These are phyloP conservation scores for Podospora pseudoanserina DNA, from an alignment of 495 filamentous ascomycete species.

Conservation along the genomic window DNA sequence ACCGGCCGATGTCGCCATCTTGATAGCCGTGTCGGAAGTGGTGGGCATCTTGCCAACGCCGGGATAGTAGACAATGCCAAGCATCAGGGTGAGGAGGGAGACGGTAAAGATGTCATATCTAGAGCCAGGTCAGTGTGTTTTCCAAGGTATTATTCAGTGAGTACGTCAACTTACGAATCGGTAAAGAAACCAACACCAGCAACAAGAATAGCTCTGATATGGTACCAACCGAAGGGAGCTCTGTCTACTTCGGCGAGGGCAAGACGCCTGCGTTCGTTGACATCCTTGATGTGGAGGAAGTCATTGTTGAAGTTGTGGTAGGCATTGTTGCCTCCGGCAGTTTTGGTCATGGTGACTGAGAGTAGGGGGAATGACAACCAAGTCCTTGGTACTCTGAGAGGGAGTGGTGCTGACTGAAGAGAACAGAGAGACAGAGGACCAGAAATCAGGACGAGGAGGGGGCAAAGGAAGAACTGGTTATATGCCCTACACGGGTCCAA, in stretches of 20 bases:
- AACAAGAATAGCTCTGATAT: constrained; percentile 65
- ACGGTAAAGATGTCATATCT: constrained; percentile 65
- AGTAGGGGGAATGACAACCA: neutral
- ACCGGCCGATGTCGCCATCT: constrained; percentile 81
- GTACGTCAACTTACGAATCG: constrained; percentile 55
- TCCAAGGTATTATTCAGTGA: neutral
- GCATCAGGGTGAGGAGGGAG: constrained; percentile 61
- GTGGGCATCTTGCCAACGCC: constrained; percentile 54
- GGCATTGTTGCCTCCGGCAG: constrained; percentile 59
- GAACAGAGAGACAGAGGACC: neutral
- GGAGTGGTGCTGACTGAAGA: constrained; percentile 5
- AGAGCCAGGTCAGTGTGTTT: neutral
- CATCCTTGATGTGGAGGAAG: constrained; percentile 62
- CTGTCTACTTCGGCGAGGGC: constrained; percentile 73
- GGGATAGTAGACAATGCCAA: constrained; percentile 70
- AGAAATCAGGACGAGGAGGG: neutral
- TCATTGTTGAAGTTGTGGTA: constrained; percentile 68
- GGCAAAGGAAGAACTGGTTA: constrained; percentile 2
- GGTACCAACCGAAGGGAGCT: constrained; percentile 73
- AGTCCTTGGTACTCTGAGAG: neutral
- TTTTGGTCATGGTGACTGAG: constrained; percentile 34
- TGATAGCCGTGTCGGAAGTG: constrained; percentile 75
- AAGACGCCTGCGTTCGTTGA: constrained; percentile 64
- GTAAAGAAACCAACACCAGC: constrained; percentile 78
- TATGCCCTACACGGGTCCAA: neutral